Percentiles rank a stretch among this genome's conserved stretches.
phyloP scores from a whole-genome alignment of 495 filamentous ascomycete genomes.

The Evansstolkia leycettana region DNA sequence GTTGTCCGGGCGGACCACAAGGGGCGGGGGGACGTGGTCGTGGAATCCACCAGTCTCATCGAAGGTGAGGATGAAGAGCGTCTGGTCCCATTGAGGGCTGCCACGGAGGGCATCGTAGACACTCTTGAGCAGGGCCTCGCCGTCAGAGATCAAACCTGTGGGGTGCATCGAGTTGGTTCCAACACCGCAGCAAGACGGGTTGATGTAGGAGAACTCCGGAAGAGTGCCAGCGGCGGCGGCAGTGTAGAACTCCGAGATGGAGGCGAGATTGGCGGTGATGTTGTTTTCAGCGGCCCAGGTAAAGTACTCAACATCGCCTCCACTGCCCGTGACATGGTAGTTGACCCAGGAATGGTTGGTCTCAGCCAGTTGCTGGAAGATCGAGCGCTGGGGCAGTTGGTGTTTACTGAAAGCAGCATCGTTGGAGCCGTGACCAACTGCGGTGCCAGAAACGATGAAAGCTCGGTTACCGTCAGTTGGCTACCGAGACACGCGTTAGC shows the following conservation, averaged over 20 bases:
- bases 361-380: constrained; percentile 37
- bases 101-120: constrained; percentile 37
- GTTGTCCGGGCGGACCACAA: constrained; percentile 21
- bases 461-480: constrained; percentile 38
- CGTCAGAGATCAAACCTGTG: constrained; percentile 28
- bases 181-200: constrained; percentile 37
- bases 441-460: constrained; percentile 33
- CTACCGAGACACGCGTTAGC: constrained; percentile 10
- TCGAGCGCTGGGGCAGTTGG: constrained; percentile 27
- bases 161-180: constrained; percentile 38
- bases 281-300: constrained; percentile 28
- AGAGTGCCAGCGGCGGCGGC: constrained; percentile 27
- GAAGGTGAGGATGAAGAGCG: constrained; percentile 37
- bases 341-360: constrained; percentile 35
- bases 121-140: constrained; percentile 35
- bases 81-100: constrained; percentile 32
- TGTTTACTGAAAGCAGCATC: constrained; percentile 25
- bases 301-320: constrained; percentile 23
- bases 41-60: constrained; percentile 39
- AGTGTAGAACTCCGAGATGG: constrained; percentile 22
- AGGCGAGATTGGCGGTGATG: constrained; percentile 18
- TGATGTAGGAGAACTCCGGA: constrained; percentile 35
- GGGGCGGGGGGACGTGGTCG: constrained; percentile 36
- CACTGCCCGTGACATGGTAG: constrained; percentile 27
- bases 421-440: constrained; percentile 34